Conservation (phyloP, 2,329 filamentous ascomycete genomes). For the Exophiala calicioides region DNA sequence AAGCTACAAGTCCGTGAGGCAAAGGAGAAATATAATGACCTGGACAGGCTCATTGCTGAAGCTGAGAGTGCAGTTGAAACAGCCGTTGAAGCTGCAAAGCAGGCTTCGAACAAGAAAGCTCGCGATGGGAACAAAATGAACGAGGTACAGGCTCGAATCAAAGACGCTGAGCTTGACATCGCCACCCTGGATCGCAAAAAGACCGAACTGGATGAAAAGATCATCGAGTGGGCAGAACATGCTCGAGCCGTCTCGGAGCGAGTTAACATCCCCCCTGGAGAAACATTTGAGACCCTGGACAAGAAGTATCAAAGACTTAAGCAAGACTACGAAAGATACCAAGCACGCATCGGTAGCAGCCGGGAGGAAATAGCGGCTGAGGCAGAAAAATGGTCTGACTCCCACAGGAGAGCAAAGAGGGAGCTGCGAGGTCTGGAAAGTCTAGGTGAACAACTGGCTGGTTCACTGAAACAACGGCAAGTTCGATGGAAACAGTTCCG, state of each 20-base stretch:
- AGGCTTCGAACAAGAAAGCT: slow-evolving; percentile 36
- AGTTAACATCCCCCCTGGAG: slow-evolving; percentile 63
- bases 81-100: slow-evolving; percentile 11
- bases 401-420: slow-evolving; percentile 39
- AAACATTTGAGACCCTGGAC: slow-evolving; percentile 58
- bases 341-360: slow-evolving; percentile 61
- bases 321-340: slow-evolving; percentile 60
- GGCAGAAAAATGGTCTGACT: slow-evolving; percentile 40
- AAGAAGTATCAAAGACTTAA: slow-evolving; percentile 54
- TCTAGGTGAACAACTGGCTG: slow-evolving; percentile 51
- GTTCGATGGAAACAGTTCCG: slow-evolving; percentile 80
- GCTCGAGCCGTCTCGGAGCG: slow-evolving; percentile 59
- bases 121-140: slow-evolving; percentile 63
- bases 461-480: slow-evolving; percentile 68
- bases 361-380: slow-evolving; percentile 64
- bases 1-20: slow-evolving; percentile 42
- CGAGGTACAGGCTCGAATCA: slow-evolving; percentile 54
- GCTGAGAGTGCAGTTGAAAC: slow-evolving; percentile 10
- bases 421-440: slow-evolving; percentile 42
- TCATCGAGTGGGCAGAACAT: slow-evolving; percentile 57
- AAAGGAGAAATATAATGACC: slow-evolving; percentile 40
- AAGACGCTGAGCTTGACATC: slow-evolving; percentile 52
- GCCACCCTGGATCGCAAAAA: slow-evolving; percentile 49
- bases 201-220: slow-evolving; percentile 36
- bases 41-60: slow-evolving; percentile 36